Conservation (phyloP, 257 asterid genomes). For the Nicotiana otophora region DNA sequence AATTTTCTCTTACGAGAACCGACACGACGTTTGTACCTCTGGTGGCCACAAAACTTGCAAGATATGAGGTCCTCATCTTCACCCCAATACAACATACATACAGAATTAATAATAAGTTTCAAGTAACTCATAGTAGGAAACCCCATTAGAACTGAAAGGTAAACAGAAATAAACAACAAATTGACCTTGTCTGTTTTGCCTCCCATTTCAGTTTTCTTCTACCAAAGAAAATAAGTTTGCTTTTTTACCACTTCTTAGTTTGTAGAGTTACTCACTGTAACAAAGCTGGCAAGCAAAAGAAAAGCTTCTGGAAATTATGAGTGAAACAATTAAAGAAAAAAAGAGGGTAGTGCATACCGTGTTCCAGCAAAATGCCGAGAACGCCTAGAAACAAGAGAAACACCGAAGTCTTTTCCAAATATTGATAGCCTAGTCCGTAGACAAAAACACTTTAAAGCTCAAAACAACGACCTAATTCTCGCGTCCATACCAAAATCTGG, state of each 20-base stretch:
- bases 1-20: too few species aligned
- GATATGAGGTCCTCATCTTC: too few species aligned
- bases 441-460: too few species aligned
- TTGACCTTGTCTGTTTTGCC: background rate
- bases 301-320: background rate
- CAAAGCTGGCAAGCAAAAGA: background rate
- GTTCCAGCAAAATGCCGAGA: constrained; percentile 99
- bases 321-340: background rate
- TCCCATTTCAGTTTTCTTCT: background rate
- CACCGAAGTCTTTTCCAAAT: constrained; percentile 93
- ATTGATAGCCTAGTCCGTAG: constrained; percentile 63
- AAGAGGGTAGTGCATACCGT: constrained; percentile 48
- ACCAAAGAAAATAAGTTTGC: background rate
- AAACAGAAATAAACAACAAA: background rate
- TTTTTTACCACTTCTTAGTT: background rate
- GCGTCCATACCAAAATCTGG: too few species aligned
- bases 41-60: too few species aligned
- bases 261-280: background rate
- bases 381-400: constrained; percentile 83
- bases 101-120: background rate
- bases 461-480: too few species aligned
- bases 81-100: too few species aligned
- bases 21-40: too few species aligned
- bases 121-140: background rate
- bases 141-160: background rate